phyloP scores from a whole-genome alignment of 768 basidiomycete genomes.

The Mycena vulgaris region DNA sequence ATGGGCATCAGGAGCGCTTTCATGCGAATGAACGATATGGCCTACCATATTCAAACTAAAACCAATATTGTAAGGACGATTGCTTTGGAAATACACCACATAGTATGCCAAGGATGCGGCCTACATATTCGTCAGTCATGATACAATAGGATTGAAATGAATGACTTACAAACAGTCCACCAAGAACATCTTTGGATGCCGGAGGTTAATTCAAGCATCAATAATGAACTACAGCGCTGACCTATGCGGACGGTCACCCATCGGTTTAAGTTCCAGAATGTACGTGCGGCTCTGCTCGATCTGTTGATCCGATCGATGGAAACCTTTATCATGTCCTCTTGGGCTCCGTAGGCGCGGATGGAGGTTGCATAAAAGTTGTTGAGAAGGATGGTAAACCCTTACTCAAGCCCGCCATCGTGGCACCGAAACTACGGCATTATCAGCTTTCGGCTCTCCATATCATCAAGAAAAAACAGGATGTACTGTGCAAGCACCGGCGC shows the following conservation, averaged over 20 bases:
- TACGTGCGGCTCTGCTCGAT: constrained; percentile 46
- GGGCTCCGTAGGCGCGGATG: constrained; percentile 66
- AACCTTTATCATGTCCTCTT: constrained; percentile 53
- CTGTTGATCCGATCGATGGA: constrained; percentile 58
- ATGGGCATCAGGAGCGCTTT: background rate
- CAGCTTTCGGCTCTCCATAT: constrained; percentile 43
- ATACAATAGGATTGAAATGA: background rate
- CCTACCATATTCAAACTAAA: constrained; percentile 59
- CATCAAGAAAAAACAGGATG: constrained; percentile 45
- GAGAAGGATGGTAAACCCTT: constrained; percentile 33
- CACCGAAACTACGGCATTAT: constrained; percentile 58
- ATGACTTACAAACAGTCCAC: constrained; percentile 56
- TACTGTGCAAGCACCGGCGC: constrained; percentile 56
- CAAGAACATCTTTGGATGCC: constrained; percentile 50
- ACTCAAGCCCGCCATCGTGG: constrained; percentile 73
- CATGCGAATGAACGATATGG: constrained; percentile 43
- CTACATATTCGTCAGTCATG: background rate
- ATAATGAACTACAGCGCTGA: background rate
- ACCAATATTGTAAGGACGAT: constrained; percentile 50
- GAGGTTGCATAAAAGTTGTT: constrained; percentile 38
- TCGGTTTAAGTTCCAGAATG: constrained; percentile 56
- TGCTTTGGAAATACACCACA: constrained; percentile 52
- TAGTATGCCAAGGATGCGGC: constrained; percentile 57
- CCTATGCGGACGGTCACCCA: constrained; percentile 54
- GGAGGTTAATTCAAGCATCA: background rate